A percentile compares a stretch with the other conserved stretches of the same genome.
These are phyloP conservation scores for Abrus precatorius DNA, from an alignment of 306 rosid species.

Conservation along the genomic window DNA sequence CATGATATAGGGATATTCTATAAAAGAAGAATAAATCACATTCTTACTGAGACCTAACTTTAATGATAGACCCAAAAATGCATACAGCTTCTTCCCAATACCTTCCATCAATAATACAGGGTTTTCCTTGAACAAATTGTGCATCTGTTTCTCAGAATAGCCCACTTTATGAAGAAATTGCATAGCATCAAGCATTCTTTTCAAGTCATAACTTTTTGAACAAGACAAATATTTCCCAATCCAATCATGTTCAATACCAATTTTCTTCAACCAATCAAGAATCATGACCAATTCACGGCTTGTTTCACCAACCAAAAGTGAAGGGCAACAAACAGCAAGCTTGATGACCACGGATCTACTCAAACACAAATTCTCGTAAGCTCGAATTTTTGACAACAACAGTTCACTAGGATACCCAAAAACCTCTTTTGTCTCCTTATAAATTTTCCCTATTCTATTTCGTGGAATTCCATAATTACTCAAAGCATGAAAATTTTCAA, in stretches of 20 bases:
- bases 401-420: conserved; percentile 61
- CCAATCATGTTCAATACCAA: conserved; percentile 71
- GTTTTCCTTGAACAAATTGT: conserved; percentile 59
- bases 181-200: conserved; percentile 65
- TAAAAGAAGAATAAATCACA: conserved; percentile 56
- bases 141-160: conserved; percentile 61
- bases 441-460: conserved; percentile 70
- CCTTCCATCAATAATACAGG: conserved; percentile 69
- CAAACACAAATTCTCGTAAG: conserved; percentile 74
- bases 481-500: conserved; percentile 67
- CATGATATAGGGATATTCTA: conserved; percentile 62
- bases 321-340: conserved; percentile 74
- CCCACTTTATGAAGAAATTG: conserved; percentile 66
- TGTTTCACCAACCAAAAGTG: conserved; percentile 65
- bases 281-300: conserved; percentile 50
- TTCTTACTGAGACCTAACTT: conserved; percentile 64
- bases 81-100: conserved; percentile 64
- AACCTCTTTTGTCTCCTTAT: conserved; percentile 68
- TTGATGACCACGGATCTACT: conserved; percentile 62
- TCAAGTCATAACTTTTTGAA: conserved; percentile 64
- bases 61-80: conserved; percentile 58
- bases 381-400: conserved; percentile 60
- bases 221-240: conserved; percentile 61
- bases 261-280: conserved; percentile 62
- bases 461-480: conserved; percentile 71